Conservation (phyloP, 345 rosid genomes). For the Combretum micranthum region DNA sequence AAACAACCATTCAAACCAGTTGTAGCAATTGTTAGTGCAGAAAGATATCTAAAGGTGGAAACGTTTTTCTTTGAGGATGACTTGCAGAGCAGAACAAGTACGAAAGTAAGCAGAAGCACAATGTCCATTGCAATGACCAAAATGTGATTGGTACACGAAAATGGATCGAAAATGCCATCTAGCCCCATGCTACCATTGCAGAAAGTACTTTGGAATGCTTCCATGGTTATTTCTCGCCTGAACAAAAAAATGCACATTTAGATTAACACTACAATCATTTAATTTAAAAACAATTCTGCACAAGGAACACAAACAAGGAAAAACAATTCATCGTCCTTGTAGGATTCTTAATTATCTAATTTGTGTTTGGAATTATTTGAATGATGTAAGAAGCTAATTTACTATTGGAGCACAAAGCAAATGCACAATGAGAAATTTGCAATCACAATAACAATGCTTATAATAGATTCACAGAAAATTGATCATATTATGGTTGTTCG, state of each 20-base stretch:
- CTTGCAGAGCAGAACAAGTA: constrained; percentile 14
- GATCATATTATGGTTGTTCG: neutral
- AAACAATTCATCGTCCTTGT: too few relatives aligned
- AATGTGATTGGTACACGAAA: constrained; percentile 20
- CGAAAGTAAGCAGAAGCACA: constrained; percentile 16
- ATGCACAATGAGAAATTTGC: too few relatives aligned
- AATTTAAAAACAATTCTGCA: too few relatives aligned
- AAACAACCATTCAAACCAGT: constrained; percentile 18
- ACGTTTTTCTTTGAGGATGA: constrained; percentile 4
- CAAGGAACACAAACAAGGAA: too few relatives aligned
- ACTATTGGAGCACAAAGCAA: too few relatives aligned
- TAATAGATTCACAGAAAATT: too few relatives aligned
- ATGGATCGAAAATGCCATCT: constrained; percentile 12
- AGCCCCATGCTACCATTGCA: constrained; percentile 7
- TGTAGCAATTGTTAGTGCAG: constrained; percentile 13
- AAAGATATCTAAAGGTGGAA: constrained; percentile 1
- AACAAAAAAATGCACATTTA: too few relatives aligned
- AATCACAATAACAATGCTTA: too few relatives aligned
- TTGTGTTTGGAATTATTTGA: too few relatives aligned
- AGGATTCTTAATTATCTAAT: too few relatives aligned
- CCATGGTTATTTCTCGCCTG: constrained; percentile 7
- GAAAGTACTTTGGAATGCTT: constrained; percentile 17
- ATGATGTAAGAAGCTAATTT: too few relatives aligned
- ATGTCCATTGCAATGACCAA: constrained; percentile 21
- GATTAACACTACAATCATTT: too few relatives aligned